phyloP scores from a whole-genome alignment of 805 yeast species.

The Candida sakaeoensis region DNA sequence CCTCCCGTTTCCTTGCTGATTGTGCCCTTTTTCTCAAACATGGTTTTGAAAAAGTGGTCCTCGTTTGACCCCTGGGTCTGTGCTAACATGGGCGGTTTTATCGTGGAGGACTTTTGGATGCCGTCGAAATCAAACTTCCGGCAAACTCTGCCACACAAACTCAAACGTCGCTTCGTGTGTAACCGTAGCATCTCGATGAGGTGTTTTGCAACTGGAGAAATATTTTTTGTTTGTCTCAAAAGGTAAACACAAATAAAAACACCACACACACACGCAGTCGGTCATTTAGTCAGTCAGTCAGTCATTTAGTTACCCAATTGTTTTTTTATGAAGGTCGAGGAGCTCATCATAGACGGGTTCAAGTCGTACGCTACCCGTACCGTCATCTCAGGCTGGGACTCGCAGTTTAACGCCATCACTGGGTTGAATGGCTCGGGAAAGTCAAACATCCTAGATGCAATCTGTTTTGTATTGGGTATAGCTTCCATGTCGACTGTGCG shows the following conservation, averaged over 20 bases:
- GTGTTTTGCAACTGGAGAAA: slow-evolving; percentile 1
- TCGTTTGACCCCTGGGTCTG: background rate
- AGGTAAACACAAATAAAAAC: background rate
- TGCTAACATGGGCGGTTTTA: too few relatives aligned
- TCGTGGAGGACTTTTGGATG: background rate
- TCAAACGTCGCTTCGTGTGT: background rate
- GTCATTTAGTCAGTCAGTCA: background rate
- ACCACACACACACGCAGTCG: background rate
- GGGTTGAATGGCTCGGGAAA: slow-evolving; percentile 98
- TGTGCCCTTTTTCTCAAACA: background rate
- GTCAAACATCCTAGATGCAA: slow-evolving; percentile 93
- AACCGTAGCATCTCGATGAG: slow-evolving; percentile 6
- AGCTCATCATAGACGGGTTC: slow-evolving; percentile 94
- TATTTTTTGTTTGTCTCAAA: slow-evolving; percentile 1
- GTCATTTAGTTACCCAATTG: too few relatives aligned
- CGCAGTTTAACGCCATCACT: slow-evolving; percentile 94
- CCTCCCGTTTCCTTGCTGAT: background rate
- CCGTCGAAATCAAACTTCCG: slow-evolving; percentile 1
- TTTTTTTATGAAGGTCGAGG: slow-evolving; percentile 85
- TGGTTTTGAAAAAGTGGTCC: background rate
- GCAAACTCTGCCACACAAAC: background rate
- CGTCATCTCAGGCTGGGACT: slow-evolving; percentile 92
- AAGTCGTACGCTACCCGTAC: slow-evolving; percentile 97
- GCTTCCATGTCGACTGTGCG: slow-evolving; percentile 92
- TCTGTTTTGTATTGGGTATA: slow-evolving; percentile 96